Evolutionary conservation across 1,139 yeast genomes (phyloP), one percentile per base, ranked within the genome.

Genomic region (Taiozyma onychis): DNA sequence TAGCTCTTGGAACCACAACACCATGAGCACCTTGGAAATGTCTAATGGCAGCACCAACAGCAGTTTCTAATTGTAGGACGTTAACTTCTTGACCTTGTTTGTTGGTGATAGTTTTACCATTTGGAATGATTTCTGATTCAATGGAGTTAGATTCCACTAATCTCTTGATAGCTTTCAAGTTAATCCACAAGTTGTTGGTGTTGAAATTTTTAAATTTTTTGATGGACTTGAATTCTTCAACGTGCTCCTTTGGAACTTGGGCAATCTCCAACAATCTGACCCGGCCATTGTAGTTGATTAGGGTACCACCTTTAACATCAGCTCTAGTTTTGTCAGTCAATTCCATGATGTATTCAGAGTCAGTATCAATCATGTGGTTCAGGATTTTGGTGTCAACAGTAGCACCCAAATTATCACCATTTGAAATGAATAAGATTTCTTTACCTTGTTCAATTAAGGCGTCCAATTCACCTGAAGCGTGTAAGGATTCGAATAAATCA

Each of bases 221-320:
- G 73, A 93, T 95, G 55, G 95, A 87, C 75, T 93, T 93, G 78
- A 93, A 93, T 68, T 93, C 99, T 75, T 95, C 99, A 55, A 90
- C 95, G 69, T 93, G 99, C 70, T 91, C 98, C 72, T 90, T 90
- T 68, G 99, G 98, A 57, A 93, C 99, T 76, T 93, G 99, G 46
- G 99, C 99, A 64, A 95, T 93, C 74, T 93, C 99, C 65, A 93
- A 80, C 66, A 93, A 80, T 72, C 97, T 84, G 54, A 93, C 97
- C 66, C 86, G 85, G 55, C 98, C 98, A 62, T 90, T 95, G 71
- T 95, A 93, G 72, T 89, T 90, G 69, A 93, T 91, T 69, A 93
- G 81, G 61, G 99, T 93, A 77, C 99, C 99, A 76, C 99, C 99
- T 75, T 93, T 93, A 66, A 93, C 99, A 71, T 93, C 99, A 45